Evolutionary conservation across 257 asterid species (phyloP).

Genomic region (Primulina tabacum): DNA sequence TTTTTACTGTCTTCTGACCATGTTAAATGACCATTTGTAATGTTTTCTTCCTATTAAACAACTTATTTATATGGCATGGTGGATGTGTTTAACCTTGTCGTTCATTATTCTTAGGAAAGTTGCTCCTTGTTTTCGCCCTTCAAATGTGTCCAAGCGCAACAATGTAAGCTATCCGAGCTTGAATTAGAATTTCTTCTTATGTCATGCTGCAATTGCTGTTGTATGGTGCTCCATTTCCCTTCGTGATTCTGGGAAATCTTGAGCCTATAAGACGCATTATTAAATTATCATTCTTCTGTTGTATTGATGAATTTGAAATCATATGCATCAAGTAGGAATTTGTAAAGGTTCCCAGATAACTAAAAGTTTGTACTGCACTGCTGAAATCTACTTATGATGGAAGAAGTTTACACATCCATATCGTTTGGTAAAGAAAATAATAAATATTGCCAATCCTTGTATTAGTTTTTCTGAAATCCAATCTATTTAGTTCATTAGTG

Average conservation of each 20-base stretch:
- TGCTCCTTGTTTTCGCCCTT: constrained; percentile 24
- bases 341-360: constrained; percentile 5
- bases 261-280: constrained; percentile 19
- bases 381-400: background rate
- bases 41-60: constrained; percentile 12
- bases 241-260: constrained; percentile 16
- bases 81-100: constrained; percentile 20
- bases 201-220: constrained; percentile 19
- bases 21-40: background rate
- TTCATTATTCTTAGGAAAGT: constrained; percentile 30
- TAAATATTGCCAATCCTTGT: background rate
- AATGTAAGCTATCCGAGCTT: constrained; percentile 32
- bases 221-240: constrained; percentile 18
- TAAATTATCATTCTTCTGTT: background rate
- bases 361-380: too few relatives aligned
- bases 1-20: background rate
- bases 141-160: constrained; percentile 30
- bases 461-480: constrained; percentile 16
- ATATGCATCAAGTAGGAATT: constrained; percentile 2
- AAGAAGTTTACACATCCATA: background rate
- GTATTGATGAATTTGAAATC: background rate
- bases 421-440: background rate
- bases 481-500: background rate
- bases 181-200: constrained; percentile 9
- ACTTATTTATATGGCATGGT: constrained; percentile 10